Base-by-base conservation (phyloP, 768 basidiomycete genomes). In the Gyrodon lividus region DNA sequence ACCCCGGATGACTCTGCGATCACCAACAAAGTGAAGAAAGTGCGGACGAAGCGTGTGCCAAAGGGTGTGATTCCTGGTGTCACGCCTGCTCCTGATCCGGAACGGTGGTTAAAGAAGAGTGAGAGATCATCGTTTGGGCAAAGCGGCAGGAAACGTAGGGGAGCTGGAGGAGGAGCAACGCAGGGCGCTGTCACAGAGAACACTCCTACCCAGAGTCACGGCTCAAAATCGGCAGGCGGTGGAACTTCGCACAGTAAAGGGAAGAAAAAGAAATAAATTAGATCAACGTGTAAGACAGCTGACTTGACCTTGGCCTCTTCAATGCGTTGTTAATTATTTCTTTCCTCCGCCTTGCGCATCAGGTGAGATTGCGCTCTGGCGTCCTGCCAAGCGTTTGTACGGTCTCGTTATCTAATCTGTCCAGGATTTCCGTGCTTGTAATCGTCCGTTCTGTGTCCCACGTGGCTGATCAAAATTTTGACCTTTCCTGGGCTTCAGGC, bases 51-150 rank as follows among this genome's bases (percentile, higher is more conserved):
- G 55, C 83, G 89, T 63, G 76, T 92, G 16, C 89, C 90, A 13
- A 75, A 79, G 48, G 85, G 86, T n/a, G 85, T 92, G 19, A 68
- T 83, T 22, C 86, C 83, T 16, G 89, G 90, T 17, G 82, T 89
- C 12, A 90, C 89, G 4, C 89, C 89, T 24, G 77, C 83, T 16
- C 90, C 91, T 28, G 90, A 92, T 70, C 89, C 90, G 22, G 90
- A 92, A 67, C 74, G 90, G 55, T 92, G 90, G 90, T 66, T 92
- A 53, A 92, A 92, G 80, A 92, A 90, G 74, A 87, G 81, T 46
- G 88, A 91, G 66, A 75, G 89, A 43, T 78, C 86, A 13, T 80
- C 75, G 23, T 82, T 79, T 64, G 63, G 61, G 33, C 74, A 74
- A 16, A 73, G 75, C 46, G 77, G 77, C 37, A 80, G 70, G 63